Percentiles rank a stretch among this genome's conserved stretches.
These are phyloP conservation scores for Hanseniaspora hatyaiensis DNA, from an alignment of 805 yeast species.

Conservation along the genomic window DNA sequence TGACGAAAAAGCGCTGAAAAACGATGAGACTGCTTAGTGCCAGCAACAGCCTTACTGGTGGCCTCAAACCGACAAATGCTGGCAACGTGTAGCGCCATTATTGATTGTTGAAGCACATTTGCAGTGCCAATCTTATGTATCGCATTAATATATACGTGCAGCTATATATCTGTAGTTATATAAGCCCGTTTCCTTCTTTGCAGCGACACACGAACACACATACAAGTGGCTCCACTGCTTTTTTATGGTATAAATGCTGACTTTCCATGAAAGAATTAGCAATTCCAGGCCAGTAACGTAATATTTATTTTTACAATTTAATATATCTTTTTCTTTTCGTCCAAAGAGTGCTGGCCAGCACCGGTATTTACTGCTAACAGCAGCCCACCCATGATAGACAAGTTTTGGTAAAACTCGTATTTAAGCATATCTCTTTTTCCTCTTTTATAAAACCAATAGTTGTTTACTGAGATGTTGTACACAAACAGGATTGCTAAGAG, in stretches of 20 bases:
- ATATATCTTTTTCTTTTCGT: slow-evolving; percentile 89
- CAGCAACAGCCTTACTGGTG: too few species aligned
- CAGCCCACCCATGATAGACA: slow-evolving; percentile 90
- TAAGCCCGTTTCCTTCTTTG: neutral
- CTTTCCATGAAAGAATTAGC: too few species aligned
- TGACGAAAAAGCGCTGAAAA: too few species aligned
- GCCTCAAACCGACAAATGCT: too few species aligned
- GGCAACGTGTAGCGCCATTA: too few species aligned
- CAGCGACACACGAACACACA: neutral
- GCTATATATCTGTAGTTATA: neutral
- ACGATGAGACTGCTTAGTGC: too few species aligned
- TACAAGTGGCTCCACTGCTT: neutral
- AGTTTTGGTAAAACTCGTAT: slow-evolving; percentile 88
- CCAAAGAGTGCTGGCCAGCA: slow-evolving; percentile 87
- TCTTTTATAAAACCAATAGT: slow-evolving; percentile 71
- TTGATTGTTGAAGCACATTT: too few species aligned
- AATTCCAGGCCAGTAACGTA: too few species aligned
- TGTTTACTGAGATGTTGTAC: slow-evolving; percentile 70
- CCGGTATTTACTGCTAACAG: slow-evolving; percentile 86
- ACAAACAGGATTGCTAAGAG: slow-evolving; percentile 56
- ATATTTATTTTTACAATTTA: slow-evolving; percentile 26
- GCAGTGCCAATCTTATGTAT: neutral
- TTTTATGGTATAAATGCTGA: too few species aligned
- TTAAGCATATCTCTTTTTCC: slow-evolving; percentile 74
- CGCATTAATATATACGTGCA: neutral